Conservation (phyloP, 1,139 yeast species). For the Taphrina pruni region DNA sequence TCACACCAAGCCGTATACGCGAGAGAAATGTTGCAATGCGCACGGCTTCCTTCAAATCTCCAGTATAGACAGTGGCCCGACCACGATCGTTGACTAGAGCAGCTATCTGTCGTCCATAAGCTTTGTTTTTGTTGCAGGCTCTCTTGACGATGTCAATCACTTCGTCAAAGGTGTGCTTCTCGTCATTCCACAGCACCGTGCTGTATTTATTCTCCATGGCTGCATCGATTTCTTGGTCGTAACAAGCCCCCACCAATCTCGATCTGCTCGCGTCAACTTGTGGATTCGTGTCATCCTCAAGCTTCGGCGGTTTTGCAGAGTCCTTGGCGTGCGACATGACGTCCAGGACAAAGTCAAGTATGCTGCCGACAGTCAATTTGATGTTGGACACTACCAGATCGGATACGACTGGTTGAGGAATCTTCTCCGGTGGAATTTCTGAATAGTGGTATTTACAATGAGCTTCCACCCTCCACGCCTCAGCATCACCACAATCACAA, state of each 20-base stretch:
- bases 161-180: conserved; percentile 73
- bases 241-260: conserved; percentile 11
- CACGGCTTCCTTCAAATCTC: conserved; percentile 59
- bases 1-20: conserved; percentile 68
- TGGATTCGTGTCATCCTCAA: conserved; percentile 22
- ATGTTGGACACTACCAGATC: conserved; percentile 49
- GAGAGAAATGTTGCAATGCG: conserved; percentile 62
- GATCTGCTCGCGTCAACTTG: conserved; percentile 14
- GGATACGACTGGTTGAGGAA: conserved; percentile 47
- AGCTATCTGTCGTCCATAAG: conserved; percentile 77
- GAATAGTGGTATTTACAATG: conserved; percentile 58
- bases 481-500: conserved; percentile 92
- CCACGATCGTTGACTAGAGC: conserved; percentile 68
- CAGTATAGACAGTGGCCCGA: conserved; percentile 69
- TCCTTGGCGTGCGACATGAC: conserved; percentile 59
- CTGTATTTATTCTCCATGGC: conserved; percentile 49
- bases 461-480: conserved; percentile 69
- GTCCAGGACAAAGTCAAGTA: conserved; percentile 78
- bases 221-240: conserved; percentile 56
- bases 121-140: conserved; percentile 69
- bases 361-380: conserved; percentile 58
- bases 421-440: conserved; percentile 43
- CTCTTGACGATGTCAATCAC: conserved; percentile 69
- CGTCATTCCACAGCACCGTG: conserved; percentile 72
- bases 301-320: conserved; percentile 43